Percentiles rank a stretch among this genome's conserved stretches.
phyloP scores from a whole-genome alignment of 805 yeast species.

The Candida boleticola region DNA sequence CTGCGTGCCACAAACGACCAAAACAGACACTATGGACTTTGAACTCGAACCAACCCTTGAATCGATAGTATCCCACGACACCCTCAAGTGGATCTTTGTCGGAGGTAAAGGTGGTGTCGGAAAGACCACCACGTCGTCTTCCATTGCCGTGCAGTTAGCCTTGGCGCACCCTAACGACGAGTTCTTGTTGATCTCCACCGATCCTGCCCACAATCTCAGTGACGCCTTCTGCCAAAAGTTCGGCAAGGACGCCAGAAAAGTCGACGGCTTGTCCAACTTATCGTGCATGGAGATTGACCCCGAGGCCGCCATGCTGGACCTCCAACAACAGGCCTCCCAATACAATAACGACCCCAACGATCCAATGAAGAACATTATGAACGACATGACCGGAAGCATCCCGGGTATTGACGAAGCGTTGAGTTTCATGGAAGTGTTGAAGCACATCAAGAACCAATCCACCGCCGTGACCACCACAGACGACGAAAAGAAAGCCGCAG shows the following conservation, averaged over 20 bases:
- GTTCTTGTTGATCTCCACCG: conserved; percentile 89
- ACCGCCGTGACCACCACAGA: conserved; percentile 12
- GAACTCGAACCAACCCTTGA: conserved; percentile 71
- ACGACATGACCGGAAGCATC: conserved; percentile 88
- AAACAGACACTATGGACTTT: conserved; percentile 52
- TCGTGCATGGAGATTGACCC: conserved; percentile 99
- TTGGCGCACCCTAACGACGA: conserved; percentile 73
- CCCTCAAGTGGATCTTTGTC: conserved; percentile 93
- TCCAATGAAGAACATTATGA: conserved; percentile 73
- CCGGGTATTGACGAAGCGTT: conserved; percentile 99
- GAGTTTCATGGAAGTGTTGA: conserved; percentile 96
- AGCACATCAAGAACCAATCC: conserved; percentile 82
- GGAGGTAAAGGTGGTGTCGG: conserved; percentile 99
- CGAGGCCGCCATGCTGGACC: conserved; percentile 86
- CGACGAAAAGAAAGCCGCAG: conserved; percentile 5
- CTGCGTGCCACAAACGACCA: no score
- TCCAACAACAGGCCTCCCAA: conserved; percentile 59
- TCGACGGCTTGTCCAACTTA: conserved; percentile 82
- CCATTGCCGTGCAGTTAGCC: conserved; percentile 92
- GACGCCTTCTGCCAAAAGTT: conserved; percentile 99
- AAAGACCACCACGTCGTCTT: conserved; percentile 95
- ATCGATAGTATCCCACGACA: conserved; percentile 59
- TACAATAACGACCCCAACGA: conserved; percentile 55
- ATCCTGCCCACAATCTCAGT: conserved; percentile 96
- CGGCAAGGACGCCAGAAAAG: conserved; percentile 93